phyloP scores from a whole-genome alignment of 192 early-diverging fungal genomes.

The Coemansia sp. region DNA sequence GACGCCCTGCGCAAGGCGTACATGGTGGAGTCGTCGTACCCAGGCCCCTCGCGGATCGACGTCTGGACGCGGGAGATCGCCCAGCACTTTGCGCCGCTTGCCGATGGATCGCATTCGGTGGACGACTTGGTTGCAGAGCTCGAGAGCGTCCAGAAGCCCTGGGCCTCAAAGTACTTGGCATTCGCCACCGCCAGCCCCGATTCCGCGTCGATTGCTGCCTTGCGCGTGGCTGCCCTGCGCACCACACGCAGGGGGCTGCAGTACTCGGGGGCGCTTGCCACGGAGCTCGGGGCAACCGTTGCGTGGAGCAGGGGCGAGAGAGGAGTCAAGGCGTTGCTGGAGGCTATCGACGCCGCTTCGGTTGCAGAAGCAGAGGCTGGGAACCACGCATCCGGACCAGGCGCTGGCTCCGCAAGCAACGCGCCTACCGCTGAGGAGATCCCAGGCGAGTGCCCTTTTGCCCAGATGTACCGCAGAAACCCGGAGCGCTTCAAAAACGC shows the following conservation, averaged over 20 bases:
- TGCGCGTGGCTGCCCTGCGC: constrained; percentile 30
- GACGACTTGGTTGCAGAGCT: constrained; percentile 14
- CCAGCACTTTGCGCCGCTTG: constrained; percentile 31
- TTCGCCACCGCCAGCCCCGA: not conserved
- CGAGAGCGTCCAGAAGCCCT: constrained; percentile 9
- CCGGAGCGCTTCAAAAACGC: constrained; percentile 39
- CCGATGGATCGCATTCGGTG: not conserved
- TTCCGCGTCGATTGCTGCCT: constrained; percentile 1
- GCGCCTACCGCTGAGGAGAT: constrained; percentile 14
- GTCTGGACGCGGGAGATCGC: constrained; percentile 40
- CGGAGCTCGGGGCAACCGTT: constrained; percentile 23
- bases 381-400: too few relatives aligned
- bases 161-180: constrained; percentile 23
- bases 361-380: not conserved
- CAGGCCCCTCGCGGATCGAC: constrained; percentile 35
- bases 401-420: too few relatives aligned
- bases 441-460: constrained; percentile 47
- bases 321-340: not conserved
- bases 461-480: constrained; percentile 48
- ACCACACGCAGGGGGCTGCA: constrained; percentile 11
- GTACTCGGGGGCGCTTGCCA: constrained; percentile 28
- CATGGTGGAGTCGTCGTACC: constrained; percentile 34
- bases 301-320: constrained; percentile 12
- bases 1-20: constrained; percentile 42
- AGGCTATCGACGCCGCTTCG: not conserved